Conservation (phyloP, 2,329 filamentous ascomycete genomes). For the Hymenoscyphus repandus region DNA sequence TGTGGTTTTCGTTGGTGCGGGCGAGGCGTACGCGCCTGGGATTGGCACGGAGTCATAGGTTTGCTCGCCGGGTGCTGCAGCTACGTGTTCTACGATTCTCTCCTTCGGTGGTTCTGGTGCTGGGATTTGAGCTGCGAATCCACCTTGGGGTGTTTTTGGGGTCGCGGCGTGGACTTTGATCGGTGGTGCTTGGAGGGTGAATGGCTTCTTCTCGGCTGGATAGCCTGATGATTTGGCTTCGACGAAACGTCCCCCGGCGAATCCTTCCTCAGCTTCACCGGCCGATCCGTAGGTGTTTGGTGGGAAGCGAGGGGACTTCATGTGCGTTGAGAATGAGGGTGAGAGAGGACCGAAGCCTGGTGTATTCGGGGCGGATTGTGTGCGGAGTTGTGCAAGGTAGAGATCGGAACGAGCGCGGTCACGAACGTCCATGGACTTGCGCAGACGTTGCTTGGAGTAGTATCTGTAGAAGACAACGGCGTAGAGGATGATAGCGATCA, state of each 20-base stretch:
- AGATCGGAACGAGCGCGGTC: constrained; percentile 92
- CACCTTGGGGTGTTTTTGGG: constrained; percentile 59
- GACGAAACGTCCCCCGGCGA: constrained; percentile 44
- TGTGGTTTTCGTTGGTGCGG: constrained; percentile 34
- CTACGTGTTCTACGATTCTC: constrained; percentile 56
- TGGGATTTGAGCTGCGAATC: constrained; percentile 48
- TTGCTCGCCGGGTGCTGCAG: constrained; percentile 71
- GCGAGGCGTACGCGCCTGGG: constrained; percentile 70
- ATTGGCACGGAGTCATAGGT: constrained; percentile 84
- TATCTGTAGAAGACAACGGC: constrained; percentile 94
- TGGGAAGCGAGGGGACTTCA: constrained; percentile 51
- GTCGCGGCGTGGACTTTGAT: constrained; percentile 72
- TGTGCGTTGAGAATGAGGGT: constrained; percentile 41
- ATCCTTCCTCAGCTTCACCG: constrained; percentile 47
- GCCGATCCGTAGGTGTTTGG: constrained; percentile 48
- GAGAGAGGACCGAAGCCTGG: constrained; percentile 76
- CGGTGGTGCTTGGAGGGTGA: constrained; percentile 83
- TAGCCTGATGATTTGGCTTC: constrained; percentile 61
- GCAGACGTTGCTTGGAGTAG: constrained; percentile 91
- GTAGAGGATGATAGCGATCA: constrained; percentile 88
- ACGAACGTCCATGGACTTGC: constrained; percentile 93
- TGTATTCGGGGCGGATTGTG: constrained; percentile 90
- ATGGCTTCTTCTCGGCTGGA: constrained; percentile 49
- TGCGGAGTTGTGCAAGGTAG: constrained; percentile 79
- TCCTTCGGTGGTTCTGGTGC: constrained; percentile 23